These are phyloP conservation scores for Pholiota adiposa DNA, from an alignment of 1,284 basidiomycete genomes.

Conservation along the genomic window DNA sequence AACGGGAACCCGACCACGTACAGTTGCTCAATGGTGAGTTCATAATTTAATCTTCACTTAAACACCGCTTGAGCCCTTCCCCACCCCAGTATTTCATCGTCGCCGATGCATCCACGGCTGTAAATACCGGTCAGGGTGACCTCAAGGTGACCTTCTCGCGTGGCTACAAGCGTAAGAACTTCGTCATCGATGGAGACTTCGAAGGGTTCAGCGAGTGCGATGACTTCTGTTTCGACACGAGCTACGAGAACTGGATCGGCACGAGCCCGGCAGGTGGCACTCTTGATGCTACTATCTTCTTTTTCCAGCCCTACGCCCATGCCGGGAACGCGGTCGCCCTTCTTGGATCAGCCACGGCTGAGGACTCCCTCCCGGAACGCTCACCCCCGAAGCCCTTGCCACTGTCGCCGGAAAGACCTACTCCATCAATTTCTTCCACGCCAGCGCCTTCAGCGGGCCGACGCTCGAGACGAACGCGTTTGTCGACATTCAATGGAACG, in stretches of 20 bases:
- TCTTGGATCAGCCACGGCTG: slow-evolving; percentile 34
- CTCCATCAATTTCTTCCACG: slow-evolving; percentile 14
- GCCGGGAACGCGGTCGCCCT: slow-evolving; percentile 32
- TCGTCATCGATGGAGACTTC: slow-evolving; percentile 37
- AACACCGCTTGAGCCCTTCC: not conserved
- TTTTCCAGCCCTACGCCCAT: slow-evolving; percentile 35
- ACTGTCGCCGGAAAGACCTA: slow-evolving; percentile 11
- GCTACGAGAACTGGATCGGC: slow-evolving; percentile 33
- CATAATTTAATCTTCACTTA: not conserved
- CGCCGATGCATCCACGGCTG: slow-evolving; percentile 43
- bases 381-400: slow-evolving; percentile 9
- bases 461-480: slow-evolving; percentile 8
- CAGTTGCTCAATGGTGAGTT: slow-evolving; percentile 45
- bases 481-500: slow-evolving; percentile 7
- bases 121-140: slow-evolving; percentile 42
- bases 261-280: slow-evolving; percentile 29
- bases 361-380: slow-evolving; percentile 34
- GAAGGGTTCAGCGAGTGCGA: slow-evolving; percentile 31
- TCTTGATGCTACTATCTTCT: slow-evolving; percentile 37
- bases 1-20: slow-evolving; percentile 44
- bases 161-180: slow-evolving; percentile 38
- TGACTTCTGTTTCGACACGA: slow-evolving; percentile 34
- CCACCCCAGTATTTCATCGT: slow-evolving; percentile 44
- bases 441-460: slow-evolving; percentile 9
- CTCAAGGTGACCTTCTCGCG: slow-evolving; percentile 43